Conservation (phyloP, 441 rosid species). For the Populus hybrid region DNA sequence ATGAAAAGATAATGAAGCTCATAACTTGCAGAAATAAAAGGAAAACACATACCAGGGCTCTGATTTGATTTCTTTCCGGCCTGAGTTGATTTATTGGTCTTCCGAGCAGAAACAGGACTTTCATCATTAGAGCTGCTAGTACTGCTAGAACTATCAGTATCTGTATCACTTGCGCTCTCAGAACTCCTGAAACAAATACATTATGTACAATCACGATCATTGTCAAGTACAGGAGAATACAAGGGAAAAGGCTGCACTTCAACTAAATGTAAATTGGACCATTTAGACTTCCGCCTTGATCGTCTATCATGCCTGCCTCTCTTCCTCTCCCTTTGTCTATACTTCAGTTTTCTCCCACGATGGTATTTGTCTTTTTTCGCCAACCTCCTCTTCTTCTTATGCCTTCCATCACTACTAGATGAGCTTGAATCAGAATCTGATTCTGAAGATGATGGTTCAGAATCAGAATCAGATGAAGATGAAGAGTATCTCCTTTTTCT, state of each 20-base stretch:
- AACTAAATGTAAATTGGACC: slow-evolving; percentile 36
- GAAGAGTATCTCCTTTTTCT: slow-evolving; percentile 76
- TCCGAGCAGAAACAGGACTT: slow-evolving; percentile 24
- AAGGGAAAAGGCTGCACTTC: slow-evolving; percentile 5
- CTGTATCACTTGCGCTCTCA: slow-evolving; percentile 57
- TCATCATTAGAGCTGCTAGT: slow-evolving; percentile 58
- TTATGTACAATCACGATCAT: slow-evolving; percentile 17
- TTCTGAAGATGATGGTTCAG: slow-evolving; percentile 34
- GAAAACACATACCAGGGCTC: slow-evolving; percentile 28
- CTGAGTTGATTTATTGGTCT: slow-evolving; percentile 30
- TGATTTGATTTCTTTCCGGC: slow-evolving; percentile 31
- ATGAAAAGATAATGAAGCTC: not conserved
- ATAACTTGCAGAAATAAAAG: not conserved
- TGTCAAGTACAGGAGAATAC: not conserved
- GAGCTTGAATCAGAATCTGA: slow-evolving; percentile 65
- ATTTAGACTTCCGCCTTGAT: slow-evolving; percentile 52
- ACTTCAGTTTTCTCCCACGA: slow-evolving; percentile 43
- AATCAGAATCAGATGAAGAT: slow-evolving; percentile 51
- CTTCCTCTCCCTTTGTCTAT: slow-evolving; percentile 46
- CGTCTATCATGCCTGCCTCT: slow-evolving; percentile 37
- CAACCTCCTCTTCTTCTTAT: slow-evolving; percentile 52
- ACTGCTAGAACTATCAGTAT: slow-evolving; percentile 40
- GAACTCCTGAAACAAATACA: slow-evolving; percentile 49
- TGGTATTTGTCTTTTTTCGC: slow-evolving; percentile 43
- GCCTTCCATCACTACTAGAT: slow-evolving; percentile 59